Conservation (phyloP, 495 filamentous ascomycete species). For the Aspergillus cavernicola region DNA sequence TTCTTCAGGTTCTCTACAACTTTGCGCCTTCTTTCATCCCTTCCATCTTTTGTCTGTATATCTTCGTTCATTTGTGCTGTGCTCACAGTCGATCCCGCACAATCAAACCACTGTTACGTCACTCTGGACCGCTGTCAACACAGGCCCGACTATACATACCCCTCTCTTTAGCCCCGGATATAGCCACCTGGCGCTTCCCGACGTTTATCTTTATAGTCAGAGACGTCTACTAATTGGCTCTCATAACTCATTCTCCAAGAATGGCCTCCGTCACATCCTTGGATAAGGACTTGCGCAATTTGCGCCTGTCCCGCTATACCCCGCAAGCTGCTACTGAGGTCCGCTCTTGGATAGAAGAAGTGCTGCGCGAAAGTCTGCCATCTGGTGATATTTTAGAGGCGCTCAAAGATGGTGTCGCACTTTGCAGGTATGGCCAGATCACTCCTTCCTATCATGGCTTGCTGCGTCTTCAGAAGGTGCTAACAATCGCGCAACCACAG, state of each 20-base stretch:
- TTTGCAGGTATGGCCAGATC: slow-evolving; percentile 73
- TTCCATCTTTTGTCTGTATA: neutral
- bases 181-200: neutral
- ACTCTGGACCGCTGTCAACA: slow-evolving; percentile 6
- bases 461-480: neutral
- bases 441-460: neutral
- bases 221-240: slow-evolving; percentile 9
- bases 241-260: slow-evolving; percentile 8
- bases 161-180: neutral
- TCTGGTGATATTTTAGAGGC: slow-evolving; percentile 74
- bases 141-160: slow-evolving; percentile 7
- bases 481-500: slow-evolving; percentile 36
- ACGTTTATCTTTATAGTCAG: neutral
- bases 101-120: slow-evolving; percentile 6
- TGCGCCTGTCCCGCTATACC: slow-evolving; percentile 93
- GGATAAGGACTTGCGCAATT: slow-evolving; percentile 90
- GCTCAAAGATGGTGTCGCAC: slow-evolving; percentile 81
- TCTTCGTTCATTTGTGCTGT: neutral
- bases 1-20: neutral
- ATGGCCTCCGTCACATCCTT: slow-evolving; percentile 96
- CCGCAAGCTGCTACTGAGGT: slow-evolving; percentile 86
- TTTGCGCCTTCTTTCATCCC: neutral
- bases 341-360: slow-evolving; percentile 79
- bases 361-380: slow-evolving; percentile 68
- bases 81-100: neutral